A percentile compares a stretch with the other conserved stretches of the same genome.
Conservation (phyloP, 371 early-diverging fungal genomes). For the Syncephalis plumigaleata region DNA sequence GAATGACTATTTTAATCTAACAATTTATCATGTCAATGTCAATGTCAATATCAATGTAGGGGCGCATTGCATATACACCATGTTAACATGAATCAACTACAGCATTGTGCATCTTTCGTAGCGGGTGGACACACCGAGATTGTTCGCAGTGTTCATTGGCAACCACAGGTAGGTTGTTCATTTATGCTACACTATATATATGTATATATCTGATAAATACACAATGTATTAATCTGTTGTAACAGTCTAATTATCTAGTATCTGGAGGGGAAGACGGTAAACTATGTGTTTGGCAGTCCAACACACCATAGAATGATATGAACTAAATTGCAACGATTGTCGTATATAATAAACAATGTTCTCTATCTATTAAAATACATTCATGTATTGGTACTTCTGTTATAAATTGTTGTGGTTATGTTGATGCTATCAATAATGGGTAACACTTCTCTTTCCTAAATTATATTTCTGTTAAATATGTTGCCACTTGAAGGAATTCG, state of each 20-base stretch:
- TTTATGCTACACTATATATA: too few relatives aligned
- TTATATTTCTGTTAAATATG: not conserved
- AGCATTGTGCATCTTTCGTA: constrained; percentile 33
- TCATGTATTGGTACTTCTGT: too few relatives aligned
- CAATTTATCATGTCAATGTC: not conserved
- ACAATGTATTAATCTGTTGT: not conserved
- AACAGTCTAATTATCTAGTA: constrained; percentile 24
- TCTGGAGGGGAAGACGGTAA: constrained; percentile 64
- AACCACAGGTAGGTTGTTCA: constrained; percentile 17
- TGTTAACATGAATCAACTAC: constrained; percentile 46
- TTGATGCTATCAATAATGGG: too few relatives aligned
- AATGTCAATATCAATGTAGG: constrained; percentile 11
- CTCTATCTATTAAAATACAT: too few relatives aligned
- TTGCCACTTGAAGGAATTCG: constrained; percentile 28
- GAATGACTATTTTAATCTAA: too few relatives aligned
- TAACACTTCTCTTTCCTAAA: too few relatives aligned
- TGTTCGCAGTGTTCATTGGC: constrained; percentile 52
- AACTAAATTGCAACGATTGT: too few relatives aligned
- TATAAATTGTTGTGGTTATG: too few relatives aligned
- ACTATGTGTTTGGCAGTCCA: constrained; percentile 45
- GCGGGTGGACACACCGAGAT: constrained; percentile 44
- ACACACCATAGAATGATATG: too few relatives aligned
- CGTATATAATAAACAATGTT: too few relatives aligned
- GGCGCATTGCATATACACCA: constrained; percentile 54
- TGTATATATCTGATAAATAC: too few relatives aligned